Base-by-base conservation (phyloP, 192 early-diverging fungal species). In the Paraglomus occultum region DNA sequence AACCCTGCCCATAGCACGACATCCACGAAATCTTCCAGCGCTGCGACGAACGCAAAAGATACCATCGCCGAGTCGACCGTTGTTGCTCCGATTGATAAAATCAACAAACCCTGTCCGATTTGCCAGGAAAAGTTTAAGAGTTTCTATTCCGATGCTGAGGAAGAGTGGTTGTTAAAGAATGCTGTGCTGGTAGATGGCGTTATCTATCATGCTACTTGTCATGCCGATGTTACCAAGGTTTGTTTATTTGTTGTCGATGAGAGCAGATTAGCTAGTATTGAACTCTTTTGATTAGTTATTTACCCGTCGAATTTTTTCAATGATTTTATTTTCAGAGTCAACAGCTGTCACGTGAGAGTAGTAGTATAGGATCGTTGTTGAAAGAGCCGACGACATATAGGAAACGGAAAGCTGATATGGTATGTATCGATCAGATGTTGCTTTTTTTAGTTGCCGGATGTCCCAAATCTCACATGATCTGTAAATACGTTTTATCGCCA, bases 51-150 rank as follows among this genome's bases (percentile, higher is more conserved):
- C 31, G 52, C 67, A 44, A 76, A 75, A n/a, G 64, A 73, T 42
- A 60, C 69, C 0, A 46, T 75, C 0, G 75, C 69, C 11, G 75
- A 80, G 51, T 49, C 71, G 10, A 67, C 52, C 0, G 51, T 80
- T 12, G 57, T 66, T 20, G 54, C 73, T 14, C 55, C 46, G 11
- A 51, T 77, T 22, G 57, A 70, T 20, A 74, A 74, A 18, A 75
- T 77, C 48, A 73, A 76, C 38, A 85, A 83, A 61, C 82, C 86
- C 10, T 92, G 90, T 71, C 87, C 85, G 1, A 83, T 93, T 51
- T 93, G 92, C 73, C 83, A 84, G 63, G 92, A 93, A 78, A 79
- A 88, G 51, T 89, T 93, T 77, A 80, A 84, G 60, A 81, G 83
- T 20, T 71, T 87, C 47, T 93, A 87, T 83, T 87, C 88, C 67